Percentiles rank a stretch among this genome's conserved stretches.
Evolutionary conservation across 148 eudicot species (phyloP).

Genomic region (Amaranthus cruentus): DNA sequence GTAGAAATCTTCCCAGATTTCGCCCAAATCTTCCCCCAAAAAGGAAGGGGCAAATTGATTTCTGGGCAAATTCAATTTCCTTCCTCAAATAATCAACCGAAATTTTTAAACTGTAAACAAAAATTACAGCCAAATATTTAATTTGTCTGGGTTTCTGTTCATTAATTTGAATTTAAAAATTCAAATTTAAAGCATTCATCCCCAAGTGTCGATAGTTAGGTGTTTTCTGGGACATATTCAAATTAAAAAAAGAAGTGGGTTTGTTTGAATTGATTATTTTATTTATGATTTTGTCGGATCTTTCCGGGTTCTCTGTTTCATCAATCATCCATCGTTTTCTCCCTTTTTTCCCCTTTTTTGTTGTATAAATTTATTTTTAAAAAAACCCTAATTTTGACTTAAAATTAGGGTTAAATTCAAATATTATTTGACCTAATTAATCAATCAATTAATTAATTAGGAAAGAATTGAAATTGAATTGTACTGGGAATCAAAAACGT

Average conservation of each 20-base stretch:
- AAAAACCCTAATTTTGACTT: slow-evolving; percentile 2
- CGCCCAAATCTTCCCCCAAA: slow-evolving; percentile 11
- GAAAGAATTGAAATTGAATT: neutral
- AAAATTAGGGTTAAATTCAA: neutral
- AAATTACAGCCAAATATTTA: too few species aligned
- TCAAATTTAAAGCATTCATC: neutral
- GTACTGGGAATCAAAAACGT: slow-evolving; percentile 23
- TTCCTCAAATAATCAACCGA: too few species aligned
- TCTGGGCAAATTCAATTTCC: neutral
- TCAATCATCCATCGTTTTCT: neutral
- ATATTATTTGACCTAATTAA: neutral
- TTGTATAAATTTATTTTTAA: neutral
- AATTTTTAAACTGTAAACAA: too few species aligned
- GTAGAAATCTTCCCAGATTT: neutral
- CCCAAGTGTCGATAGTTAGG: slow-evolving; percentile 10
- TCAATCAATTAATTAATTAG: neutral
- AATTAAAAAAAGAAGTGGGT: neutral
- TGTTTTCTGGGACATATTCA: slow-evolving; percentile 9
- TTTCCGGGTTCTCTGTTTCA: slow-evolving; percentile 13
- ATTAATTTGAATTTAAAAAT: slow-evolving; percentile 1
- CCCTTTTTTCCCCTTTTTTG: neutral
- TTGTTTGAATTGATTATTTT: slow-evolving; percentile 2
- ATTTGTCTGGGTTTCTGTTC: slow-evolving; percentile 2
- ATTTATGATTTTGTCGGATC: slow-evolving; percentile 19
- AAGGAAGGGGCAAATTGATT: slow-evolving; percentile 13